phyloP scores from a whole-genome alignment of 352 stramenopile genomes.

The Phytophthora cryptogea region DNA sequence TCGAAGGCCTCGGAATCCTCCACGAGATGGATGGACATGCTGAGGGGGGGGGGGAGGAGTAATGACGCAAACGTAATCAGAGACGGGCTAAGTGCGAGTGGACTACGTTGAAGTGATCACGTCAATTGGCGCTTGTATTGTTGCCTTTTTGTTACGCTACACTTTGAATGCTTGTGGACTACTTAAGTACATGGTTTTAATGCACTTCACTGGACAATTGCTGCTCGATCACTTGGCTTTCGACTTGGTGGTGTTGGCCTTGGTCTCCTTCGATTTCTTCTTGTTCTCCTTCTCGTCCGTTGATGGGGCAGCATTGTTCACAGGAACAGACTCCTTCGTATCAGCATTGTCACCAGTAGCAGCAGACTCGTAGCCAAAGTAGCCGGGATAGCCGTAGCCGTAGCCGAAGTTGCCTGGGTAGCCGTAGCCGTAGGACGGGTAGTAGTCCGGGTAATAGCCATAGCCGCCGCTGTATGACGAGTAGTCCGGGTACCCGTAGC shows the following conservation, averaged over 20 bases:
- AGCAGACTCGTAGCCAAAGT: constrained; percentile 10
- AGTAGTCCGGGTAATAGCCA: constrained; percentile 12
- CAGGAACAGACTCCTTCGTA: constrained; percentile 5
- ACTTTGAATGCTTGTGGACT: constrained; percentile 1
- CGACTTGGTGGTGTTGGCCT: constrained; percentile 9
- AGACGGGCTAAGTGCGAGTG: too few species aligned
- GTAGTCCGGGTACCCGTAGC: constrained; percentile 8
- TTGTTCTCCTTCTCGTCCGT: constrained; percentile 10
- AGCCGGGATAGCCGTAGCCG: constrained; percentile 10
- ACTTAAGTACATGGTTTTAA: background rate
- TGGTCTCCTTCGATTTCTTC: constrained; percentile 9
- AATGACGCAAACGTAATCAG: too few species aligned
- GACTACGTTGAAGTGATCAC: background rate
- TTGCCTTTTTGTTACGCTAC: constrained; percentile 6
- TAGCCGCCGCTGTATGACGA: constrained; percentile 8
- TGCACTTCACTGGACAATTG: background rate
- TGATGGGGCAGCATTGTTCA: constrained; percentile 1
- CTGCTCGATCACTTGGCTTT: constrained; percentile 6
- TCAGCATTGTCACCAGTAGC: background rate
- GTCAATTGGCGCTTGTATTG: constrained; percentile 8
- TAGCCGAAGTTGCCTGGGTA: constrained; percentile 8
- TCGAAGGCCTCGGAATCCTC: constrained; percentile 37
- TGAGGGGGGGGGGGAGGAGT: too few species aligned
- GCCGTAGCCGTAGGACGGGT: constrained; percentile 8
- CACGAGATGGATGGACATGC: constrained; percentile 16